Percentiles rank a stretch among this genome's conserved stretches.
Evolutionary conservation across 495 filamentous ascomycete genomes (phyloP).

Genomic region (Trichoderma parareesei): DNA sequence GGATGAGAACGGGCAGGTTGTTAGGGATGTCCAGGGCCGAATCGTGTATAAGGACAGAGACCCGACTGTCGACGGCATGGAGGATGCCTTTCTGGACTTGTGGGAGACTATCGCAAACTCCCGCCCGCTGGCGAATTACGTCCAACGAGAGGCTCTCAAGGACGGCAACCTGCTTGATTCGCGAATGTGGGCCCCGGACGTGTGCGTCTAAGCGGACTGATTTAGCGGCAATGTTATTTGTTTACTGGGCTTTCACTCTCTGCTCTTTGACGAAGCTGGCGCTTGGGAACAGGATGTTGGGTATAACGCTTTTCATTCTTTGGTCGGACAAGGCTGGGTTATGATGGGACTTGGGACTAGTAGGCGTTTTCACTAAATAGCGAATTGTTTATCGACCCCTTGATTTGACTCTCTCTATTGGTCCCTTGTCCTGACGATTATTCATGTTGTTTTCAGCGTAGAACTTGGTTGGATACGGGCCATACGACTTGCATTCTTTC

Average conservation of each 20-base stretch:
- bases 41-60: not conserved
- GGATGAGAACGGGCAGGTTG: not conserved
- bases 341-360: not conserved
- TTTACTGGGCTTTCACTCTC: not conserved
- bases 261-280: not conserved
- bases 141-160: not conserved
- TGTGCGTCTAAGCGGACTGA: not conserved
- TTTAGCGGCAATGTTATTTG: not conserved
- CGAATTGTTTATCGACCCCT: not conserved
- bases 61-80: not conserved
- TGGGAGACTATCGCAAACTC: not conserved
- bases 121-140: not conserved
- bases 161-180: not conserved
- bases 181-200: not conserved
- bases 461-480: too few species aligned
- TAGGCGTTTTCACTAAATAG: not conserved
- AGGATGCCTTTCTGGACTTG: slow-evolving; percentile 2
- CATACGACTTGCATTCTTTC: slow-evolving; percentile 1
- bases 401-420: too few species aligned
- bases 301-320: too few species aligned
- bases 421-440: too few species aligned
- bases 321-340: too few species aligned
- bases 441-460: too few species aligned
- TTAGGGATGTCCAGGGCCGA: not conserved
- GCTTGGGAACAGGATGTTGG: not conserved